Evolutionary conservation across 2,329 filamentous ascomycete species (phyloP), one percentile per base, ranked within the genome.

Genomic region (Aspergillus phoenicis): DNA sequence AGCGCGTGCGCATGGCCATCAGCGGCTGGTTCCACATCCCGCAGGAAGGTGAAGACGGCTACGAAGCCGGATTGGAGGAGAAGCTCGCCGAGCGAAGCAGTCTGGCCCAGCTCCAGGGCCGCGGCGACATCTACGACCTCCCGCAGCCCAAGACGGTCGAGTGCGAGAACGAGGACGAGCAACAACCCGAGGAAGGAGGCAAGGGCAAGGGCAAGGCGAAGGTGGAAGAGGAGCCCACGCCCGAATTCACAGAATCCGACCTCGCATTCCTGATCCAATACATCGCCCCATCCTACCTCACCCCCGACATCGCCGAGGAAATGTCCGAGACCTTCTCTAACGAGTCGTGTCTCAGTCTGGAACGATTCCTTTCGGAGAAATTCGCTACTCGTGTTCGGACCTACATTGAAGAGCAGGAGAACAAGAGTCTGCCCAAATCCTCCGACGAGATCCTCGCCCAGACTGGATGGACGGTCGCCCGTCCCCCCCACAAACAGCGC

Each of bases 11-110:
- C 67, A 98, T 99, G 94, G 95, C 95, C 54, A 97, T 99, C 73
- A 97, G 92, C 73, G 95, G 95, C 56, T 99, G 95, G 95, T 99
- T 96, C 77, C 95, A 99, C 77, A 98, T 99, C 65, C 95, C 95
- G 0, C 95, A 99, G 78, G 80, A 91, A 68, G 94, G 94, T 59
- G 95, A 99, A 76, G 92, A 96, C 26, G 95, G 95, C 47, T 99
- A 90, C 70, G 87, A 96, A 68, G 82, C 90, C 73, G 95, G 94
- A 4, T 84, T 95, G 58, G 94, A 98, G 76, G 92, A 96, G 80
- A 90, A 89, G 73, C 86, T 96, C 64, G 91, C 91, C 11, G 89
- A 92, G 75, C 92, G 92, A 77, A 98, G 93, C 77, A 93, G 93
- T 70, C 83, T 98, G 66, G 91, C 93, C 78, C 94, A 98, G 79